Conservation (phyloP, 768 basidiomycete genomes). For the Strobilomyces confusus region DNA sequence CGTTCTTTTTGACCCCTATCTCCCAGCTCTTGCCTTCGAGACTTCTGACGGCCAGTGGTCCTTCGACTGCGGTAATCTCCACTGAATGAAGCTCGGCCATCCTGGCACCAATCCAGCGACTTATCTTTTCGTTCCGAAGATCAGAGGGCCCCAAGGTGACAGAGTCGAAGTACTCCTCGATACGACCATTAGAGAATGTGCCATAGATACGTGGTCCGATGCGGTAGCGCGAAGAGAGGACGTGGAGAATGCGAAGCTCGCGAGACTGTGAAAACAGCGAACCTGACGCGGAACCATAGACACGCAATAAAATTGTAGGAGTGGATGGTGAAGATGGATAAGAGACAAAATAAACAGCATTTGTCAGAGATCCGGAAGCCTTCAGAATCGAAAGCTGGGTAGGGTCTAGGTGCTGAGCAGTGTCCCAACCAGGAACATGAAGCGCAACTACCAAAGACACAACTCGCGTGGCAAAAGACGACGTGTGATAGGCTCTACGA, state of each 20-base stretch:
- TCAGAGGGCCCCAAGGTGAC: constrained; percentile 74
- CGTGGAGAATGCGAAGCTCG: constrained; percentile 85
- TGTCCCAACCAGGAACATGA: constrained; percentile 57
- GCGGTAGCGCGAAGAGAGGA: constrained; percentile 81
- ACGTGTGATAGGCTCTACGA: constrained; percentile 61
- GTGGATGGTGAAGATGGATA: constrained; percentile 47
- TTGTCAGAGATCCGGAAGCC: constrained; percentile 90
- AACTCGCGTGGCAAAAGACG: constrained; percentile 50
- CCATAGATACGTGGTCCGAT: constrained; percentile 93
- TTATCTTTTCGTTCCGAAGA: constrained; percentile 70
- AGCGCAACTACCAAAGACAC: constrained; percentile 54
- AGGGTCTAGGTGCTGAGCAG: constrained; percentile 39
- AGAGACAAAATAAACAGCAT: constrained; percentile 95
- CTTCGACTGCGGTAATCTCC: constrained; percentile 67
- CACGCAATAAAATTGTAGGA: constrained; percentile 77
- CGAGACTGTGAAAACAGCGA: constrained; percentile 82
- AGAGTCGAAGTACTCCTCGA: constrained; percentile 95
- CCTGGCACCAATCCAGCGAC: constrained; percentile 84
- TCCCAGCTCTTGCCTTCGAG: constrained; percentile 50
- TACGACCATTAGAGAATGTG: constrained; percentile 91
- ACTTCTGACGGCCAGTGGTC: constrained; percentile 33
- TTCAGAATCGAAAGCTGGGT: constrained; percentile 61
- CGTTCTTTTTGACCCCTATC: constrained; percentile 61
- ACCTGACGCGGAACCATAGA: constrained; percentile 87
- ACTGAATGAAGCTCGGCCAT: constrained; percentile 97